Evolutionary conservation across 2,329 filamentous ascomycete genomes (phyloP).

Genomic region (Epichloe bromicola): DNA sequence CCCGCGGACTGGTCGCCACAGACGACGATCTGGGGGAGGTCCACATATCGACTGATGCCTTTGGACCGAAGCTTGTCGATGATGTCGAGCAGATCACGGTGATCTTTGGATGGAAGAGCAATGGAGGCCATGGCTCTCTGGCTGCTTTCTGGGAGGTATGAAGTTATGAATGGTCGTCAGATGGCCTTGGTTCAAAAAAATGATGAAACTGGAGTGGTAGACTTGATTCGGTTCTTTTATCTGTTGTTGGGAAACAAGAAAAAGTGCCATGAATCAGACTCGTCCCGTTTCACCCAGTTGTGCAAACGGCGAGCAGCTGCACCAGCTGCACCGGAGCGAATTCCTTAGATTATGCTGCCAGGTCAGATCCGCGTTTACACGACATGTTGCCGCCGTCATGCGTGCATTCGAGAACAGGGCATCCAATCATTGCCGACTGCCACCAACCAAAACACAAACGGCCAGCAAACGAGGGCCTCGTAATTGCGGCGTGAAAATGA

Average conservation of each 20-base stretch:
- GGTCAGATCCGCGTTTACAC: not conserved
- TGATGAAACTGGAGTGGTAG: too few relatives aligned
- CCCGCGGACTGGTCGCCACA: slow-evolving; percentile 49
- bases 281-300: too few relatives aligned
- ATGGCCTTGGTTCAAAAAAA: too few relatives aligned
- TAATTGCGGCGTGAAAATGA: too few relatives aligned
- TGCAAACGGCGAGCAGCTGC: too few relatives aligned
- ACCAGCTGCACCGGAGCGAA: too few relatives aligned
- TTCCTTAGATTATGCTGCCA: not conserved
- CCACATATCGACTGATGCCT: slow-evolving; percentile 15
- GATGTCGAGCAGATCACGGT: slow-evolving; percentile 9
- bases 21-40: slow-evolving; percentile 40
- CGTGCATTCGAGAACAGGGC: not conserved
- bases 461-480: too few relatives aligned
- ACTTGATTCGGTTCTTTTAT: too few relatives aligned
- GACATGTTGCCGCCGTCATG: not conserved
- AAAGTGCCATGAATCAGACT: too few relatives aligned
- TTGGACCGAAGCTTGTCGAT: slow-evolving; percentile 9
- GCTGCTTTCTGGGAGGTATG: not conserved
- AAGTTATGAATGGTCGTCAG: too few relatives aligned
- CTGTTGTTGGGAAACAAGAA: too few relatives aligned
- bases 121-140: slow-evolving; percentile 4
- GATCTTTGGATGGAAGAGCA: slow-evolving; percentile 6
- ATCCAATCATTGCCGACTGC: not conserved
- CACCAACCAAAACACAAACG: too few relatives aligned